Conservation (phyloP, 73 alveolate genomes). For the Paramecium tetraurelia region DNA sequence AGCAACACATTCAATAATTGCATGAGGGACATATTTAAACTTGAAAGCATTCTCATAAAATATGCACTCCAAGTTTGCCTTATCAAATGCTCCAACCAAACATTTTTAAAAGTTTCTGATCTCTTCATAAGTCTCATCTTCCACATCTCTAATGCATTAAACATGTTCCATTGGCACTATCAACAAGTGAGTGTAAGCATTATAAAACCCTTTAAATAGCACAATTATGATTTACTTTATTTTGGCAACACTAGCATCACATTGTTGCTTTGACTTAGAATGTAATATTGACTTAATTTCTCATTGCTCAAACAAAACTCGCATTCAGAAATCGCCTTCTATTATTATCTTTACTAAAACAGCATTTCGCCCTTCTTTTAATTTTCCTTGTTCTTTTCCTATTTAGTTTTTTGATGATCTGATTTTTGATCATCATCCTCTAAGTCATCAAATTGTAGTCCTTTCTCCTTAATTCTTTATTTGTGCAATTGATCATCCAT, state of each 20-base stretch:
- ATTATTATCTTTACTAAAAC: neutral
- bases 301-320: constrained; percentile 38
- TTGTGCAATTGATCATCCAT: neutral
- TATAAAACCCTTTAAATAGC: neutral
- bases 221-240: neutral
- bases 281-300: neutral
- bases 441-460: neutral
- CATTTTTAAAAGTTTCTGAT: constrained; percentile 55
- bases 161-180: constrained; percentile 59
- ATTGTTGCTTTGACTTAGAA: neutral
- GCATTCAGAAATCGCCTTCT: constrained; percentile 4
- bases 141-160: constrained; percentile 30
- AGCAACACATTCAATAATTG: constrained; percentile 60
- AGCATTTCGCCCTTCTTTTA: constrained; percentile 12
- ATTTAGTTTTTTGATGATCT: neutral
- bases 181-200: constrained; percentile 4
- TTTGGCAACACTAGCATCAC: constrained; percentile 16
- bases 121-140: constrained; percentile 52
- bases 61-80: constrained; percentile 21
- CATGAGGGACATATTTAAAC: constrained; percentile 49
- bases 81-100: constrained; percentile 44
- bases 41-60: constrained; percentile 57
- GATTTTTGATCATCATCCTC: neutral
- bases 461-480: neutral
- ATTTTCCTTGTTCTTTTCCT: neutral